Base-by-base conservation (phyloP, 148 eudicot genomes). In the Agrostemma githago region DNA sequence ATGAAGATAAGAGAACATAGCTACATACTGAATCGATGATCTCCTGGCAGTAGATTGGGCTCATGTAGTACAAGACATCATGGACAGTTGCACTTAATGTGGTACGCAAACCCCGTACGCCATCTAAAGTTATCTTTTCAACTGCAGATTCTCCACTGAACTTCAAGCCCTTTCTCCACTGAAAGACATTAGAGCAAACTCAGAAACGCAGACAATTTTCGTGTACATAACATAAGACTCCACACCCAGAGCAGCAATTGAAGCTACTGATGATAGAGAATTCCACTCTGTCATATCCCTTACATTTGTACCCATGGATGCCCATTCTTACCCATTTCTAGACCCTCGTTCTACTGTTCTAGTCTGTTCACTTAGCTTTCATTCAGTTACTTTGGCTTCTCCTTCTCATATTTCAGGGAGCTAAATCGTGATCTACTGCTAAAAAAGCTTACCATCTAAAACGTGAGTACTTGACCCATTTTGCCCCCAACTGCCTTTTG, bases 21-120 rank as follows among this genome's bases (percentile, higher is more conserved):
- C 9, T 48, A 41, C 58, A 53, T 90, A 95, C 99, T 87, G 99
- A 90, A 86, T 95, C 84, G 68, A 90, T 86, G 68, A 95, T 95
- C 80, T 85, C 92, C 87, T 95, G 99, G 88, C 99, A 95, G 81
- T 95, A 90, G 78, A 95, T 92, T 53, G 99, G 99, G 84, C 99
- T 95, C 99, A 95, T 95, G 88, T 95, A 95, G 77, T 95, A 95
- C 76, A 95, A 83, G 43, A 95, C 90, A 83, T 95, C 99, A 82
- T 95, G 99, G 83, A 85, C 97, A 21, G 99, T 95, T 60, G 97
- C 99, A 83, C 99, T 92, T 68, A 95, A 78, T 68, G 83, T 88
- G 20, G 90, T 89, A 57, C 99, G 92, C 81, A 95, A 76, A 46
- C 96, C 96, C 56, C 96, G 87, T 39, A 95, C 92, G 60, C 97